Conservation (phyloP, 2,329 filamentous ascomycete genomes). For the Cercospora sojina region DNA sequence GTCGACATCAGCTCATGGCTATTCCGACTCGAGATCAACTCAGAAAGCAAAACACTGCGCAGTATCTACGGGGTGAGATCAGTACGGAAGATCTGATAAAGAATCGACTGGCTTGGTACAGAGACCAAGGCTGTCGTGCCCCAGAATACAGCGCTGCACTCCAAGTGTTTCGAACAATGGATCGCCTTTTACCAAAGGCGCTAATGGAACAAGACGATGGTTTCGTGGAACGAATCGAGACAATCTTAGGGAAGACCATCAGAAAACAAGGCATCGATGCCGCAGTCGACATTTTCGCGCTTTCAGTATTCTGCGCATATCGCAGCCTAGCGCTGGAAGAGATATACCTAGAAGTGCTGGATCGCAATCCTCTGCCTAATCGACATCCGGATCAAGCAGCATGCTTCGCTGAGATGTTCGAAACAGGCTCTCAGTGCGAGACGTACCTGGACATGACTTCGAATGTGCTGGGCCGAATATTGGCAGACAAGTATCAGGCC, state of each 20-base stretch:
- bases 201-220: constrained; percentile 20
- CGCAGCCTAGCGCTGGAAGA: constrained; percentile 60
- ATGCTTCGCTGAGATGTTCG: constrained; percentile 63
- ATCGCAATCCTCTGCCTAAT: constrained; percentile 49
- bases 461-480: constrained; percentile 23
- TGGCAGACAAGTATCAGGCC: constrained; percentile 22
- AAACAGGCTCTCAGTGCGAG: constrained; percentile 62
- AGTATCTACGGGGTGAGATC: constrained; percentile 45
- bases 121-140: constrained; percentile 40
- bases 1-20: constrained; percentile 30
- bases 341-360: constrained; percentile 59
- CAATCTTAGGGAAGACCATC: constrained; percentile 13
- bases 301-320: constrained; percentile 59
- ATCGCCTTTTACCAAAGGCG: constrained; percentile 19
- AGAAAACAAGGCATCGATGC: constrained; percentile 24
- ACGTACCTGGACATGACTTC: constrained; percentile 58
- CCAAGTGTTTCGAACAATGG: constrained; percentile 42
- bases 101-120: constrained; percentile 43
- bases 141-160: constrained; percentile 40
- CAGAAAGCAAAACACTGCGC: constrained; percentile 35
- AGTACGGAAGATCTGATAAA: constrained; percentile 22
- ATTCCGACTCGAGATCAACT: constrained; percentile 22
- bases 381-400: constrained; percentile 62
- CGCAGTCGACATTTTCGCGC: constrained; percentile 53
- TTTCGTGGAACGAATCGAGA: constrained; percentile 16